Percentiles rank a stretch among this genome's conserved stretches.
These are phyloP conservation scores for Alternaria brassicicola DNA, from an alignment of 2,329 filamentous ascomycete species.

Conservation along the genomic window DNA sequence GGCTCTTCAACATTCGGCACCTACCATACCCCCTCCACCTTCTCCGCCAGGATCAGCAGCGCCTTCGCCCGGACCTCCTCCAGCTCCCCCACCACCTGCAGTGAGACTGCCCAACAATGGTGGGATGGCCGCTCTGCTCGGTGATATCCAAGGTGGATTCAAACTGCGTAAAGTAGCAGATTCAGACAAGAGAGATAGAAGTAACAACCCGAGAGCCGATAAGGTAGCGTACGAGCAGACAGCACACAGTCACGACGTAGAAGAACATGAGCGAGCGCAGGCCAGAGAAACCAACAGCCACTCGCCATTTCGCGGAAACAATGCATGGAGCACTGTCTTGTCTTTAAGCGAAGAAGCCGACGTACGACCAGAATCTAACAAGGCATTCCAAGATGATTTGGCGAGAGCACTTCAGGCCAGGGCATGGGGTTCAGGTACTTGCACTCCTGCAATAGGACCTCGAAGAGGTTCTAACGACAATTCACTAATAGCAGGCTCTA, in stretches of 20 bases:
- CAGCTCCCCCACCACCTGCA: not conserved
- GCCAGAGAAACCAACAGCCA: not conserved
- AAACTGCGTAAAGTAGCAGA: slow-evolving; percentile 7
- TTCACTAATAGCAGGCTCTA: not conserved
- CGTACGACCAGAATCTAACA: not conserved
- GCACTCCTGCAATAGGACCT: not conserved
- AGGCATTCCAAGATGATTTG: not conserved
- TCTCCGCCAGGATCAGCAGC: not conserved
- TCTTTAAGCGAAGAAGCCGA: not conserved
- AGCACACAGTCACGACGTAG: slow-evolving; percentile 14
- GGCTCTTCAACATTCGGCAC: not conserved
- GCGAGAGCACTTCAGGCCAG: not conserved
- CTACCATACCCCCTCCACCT: not conserved
- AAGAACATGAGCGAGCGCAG: slow-evolving; percentile 21
- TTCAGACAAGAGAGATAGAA: not conserved
- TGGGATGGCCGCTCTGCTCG: not conserved
- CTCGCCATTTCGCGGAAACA: not conserved
- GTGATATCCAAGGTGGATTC: not conserved
- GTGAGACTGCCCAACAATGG: not conserved
- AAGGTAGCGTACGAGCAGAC: slow-evolving; percentile 15
- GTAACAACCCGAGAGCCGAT: not conserved
- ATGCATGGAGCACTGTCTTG: not conserved
- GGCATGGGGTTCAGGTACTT: not conserved
- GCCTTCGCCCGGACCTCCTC: not conserved
- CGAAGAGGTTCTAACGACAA: not conserved